Conservation (phyloP, 257 asterid genomes). For the Ilex asprella region DNA sequence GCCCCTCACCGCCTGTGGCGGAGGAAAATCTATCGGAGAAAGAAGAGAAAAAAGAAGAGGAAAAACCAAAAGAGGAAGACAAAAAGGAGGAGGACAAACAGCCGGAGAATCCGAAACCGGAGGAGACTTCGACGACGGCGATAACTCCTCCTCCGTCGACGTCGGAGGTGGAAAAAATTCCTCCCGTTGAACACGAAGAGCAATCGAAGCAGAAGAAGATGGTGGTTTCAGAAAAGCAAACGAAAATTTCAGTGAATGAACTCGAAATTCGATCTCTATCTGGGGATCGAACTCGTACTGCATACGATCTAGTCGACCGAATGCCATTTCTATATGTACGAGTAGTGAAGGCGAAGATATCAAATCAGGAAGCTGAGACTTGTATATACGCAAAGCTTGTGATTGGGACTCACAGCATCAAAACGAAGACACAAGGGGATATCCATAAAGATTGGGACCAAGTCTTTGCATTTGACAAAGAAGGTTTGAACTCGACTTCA, state of each 20-base stretch:
- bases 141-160: slow-evolving; percentile 27
- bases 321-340: slow-evolving; percentile 82
- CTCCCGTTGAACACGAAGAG: slow-evolving; percentile 47
- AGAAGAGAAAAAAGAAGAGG: slow-evolving; percentile 34
- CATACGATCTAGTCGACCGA: slow-evolving; percentile 80
- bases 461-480: slow-evolving; percentile 86
- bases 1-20: slow-evolving; percentile 17
- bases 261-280: slow-evolving; percentile 35
- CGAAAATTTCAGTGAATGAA: slow-evolving; percentile 37
- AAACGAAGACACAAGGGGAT: slow-evolving; percentile 35
- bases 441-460: slow-evolving; percentile 66
- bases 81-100: slow-evolving; percentile 42
- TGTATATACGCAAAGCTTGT: slow-evolving; percentile 57
- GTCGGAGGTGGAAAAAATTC: slow-evolving; percentile 27
- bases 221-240: slow-evolving; percentile 11
- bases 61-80: slow-evolving; percentile 16
- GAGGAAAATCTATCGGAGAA: slow-evolving; percentile 36
- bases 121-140: slow-evolving; percentile 22
- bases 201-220: slow-evolving; percentile 17
- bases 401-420: slow-evolving; percentile 70
- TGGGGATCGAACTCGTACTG: slow-evolving; percentile 40
- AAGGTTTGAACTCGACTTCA: slow-evolving; percentile 60
- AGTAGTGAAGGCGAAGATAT: slow-evolving; percentile 56
- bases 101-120: slow-evolving; percentile 19
- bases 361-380: slow-evolving; percentile 38